Conservation (phyloP, 2,329 filamentous ascomycete species). For the Ophiostoma ips region DNA sequence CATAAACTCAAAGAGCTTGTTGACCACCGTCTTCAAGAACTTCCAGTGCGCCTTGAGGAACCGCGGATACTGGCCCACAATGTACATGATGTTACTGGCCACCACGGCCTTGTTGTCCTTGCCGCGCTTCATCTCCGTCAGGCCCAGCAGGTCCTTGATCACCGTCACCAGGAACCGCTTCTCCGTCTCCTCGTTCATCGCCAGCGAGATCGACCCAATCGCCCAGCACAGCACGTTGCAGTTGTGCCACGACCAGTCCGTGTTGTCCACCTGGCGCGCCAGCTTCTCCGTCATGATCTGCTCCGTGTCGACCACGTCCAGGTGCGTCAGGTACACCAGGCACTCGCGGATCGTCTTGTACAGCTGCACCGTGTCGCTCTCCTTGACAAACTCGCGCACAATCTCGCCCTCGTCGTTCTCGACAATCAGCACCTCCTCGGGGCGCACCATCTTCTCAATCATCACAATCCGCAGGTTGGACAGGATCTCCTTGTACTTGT, state of each 20-base stretch:
- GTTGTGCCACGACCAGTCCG: constrained; percentile 98
- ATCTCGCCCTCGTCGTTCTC: constrained; percentile 99
- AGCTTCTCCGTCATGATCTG: constrained; percentile 99
- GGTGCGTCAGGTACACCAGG: constrained; percentile 88
- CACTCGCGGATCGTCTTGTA: constrained; percentile 99
- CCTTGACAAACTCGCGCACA: constrained; percentile 97
- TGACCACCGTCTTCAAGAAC: constrained; percentile 97
- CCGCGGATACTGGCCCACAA: constrained; percentile 94
- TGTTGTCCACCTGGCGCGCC: constrained; percentile 82
- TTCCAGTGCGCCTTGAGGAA: constrained; percentile 99
- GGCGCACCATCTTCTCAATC: constrained; percentile 99
- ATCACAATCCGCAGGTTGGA: constrained; percentile 92
- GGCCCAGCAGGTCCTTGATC: constrained; percentile 90
- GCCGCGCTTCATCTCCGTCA: constrained; percentile 98
- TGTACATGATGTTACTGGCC: constrained; percentile 99
- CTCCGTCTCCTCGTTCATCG: constrained; percentile 99
- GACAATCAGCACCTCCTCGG: constrained; percentile 96
- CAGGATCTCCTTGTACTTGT: constrained; percentile 91
- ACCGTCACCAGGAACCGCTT: constrained; percentile 97
- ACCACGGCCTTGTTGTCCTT: constrained; percentile 99
- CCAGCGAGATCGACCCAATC: constrained; percentile 93
- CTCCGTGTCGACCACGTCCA: constrained; percentile 95
- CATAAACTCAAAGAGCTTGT: constrained; percentile 99
- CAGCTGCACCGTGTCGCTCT: constrained; percentile 95
- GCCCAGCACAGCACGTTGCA: constrained; percentile 99